Base-by-base conservation (phyloP, 345 rosid genomes). In the Populus alba region DNA sequence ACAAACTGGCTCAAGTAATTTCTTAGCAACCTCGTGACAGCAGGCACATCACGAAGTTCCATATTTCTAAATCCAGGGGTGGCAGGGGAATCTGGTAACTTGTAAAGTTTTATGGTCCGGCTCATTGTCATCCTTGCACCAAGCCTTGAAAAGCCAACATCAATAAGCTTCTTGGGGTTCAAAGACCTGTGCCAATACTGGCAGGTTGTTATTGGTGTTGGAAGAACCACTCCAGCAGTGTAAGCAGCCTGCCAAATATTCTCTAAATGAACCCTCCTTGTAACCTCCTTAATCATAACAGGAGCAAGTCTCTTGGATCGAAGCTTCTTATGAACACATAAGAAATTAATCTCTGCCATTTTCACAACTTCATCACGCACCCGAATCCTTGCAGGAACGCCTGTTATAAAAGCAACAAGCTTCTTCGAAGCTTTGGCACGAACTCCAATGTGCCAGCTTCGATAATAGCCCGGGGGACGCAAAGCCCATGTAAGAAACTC, bases 91-190 rank as follows among this genome's bases (percentile, higher is more conserved):
- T 90, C 92, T 1, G 95, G 93, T 67, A 95, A 45, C 87, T 91
- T 92, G 87, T 93, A 95, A 45, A 95, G 95, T 59, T 93, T 93
- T 16, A 95, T 95, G 68, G 97, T 91, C 77, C 97, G 86, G 84
- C 97, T 95, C 98, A 95, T 95, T 8, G 98, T 95, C 98, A 95
- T 93, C 74, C 98, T 91, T 1, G 94, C 85, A 57, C 97, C 97
- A 5, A 95, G 93, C 85, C 97, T 88, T 6, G 97, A 95, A 76
- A 95, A 95, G 74, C 97, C 98, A 77, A 95, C 97, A 87, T 93
- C 97, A 72, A 95, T 93, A 66, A 95, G 97, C 88, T 95, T 93
- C 90, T 93, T 95, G 0, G 94, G 98, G 90, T 95, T 95, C 87
- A 95, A 62, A 12, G 98, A 95, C 82, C 98, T 88, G 84, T 95